Conservation (phyloP, 176 grass and related monocot genomes). For the Eleusine coracana region DNA sequence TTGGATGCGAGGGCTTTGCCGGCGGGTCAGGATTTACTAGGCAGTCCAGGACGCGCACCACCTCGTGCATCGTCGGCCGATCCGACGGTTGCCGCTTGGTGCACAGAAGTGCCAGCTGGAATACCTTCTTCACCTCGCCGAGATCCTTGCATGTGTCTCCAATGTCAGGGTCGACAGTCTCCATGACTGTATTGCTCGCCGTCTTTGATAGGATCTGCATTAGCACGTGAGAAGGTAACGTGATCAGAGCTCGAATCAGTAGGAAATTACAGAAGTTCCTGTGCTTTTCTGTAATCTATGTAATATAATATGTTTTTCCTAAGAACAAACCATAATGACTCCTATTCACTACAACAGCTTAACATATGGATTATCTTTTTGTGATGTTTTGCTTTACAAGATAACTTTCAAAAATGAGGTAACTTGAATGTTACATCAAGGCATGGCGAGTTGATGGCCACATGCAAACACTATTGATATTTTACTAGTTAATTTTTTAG, state of each 20-base stretch:
- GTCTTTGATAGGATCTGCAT: conserved; percentile 88
- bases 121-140: conserved; percentile 79
- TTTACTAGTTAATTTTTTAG: conserved; percentile 4
- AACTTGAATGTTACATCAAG: not conserved
- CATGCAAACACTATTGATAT: not conserved
- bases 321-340: not conserved
- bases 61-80: conserved; percentile 96
- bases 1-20: conserved; percentile 36
- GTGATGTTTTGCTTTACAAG: not conserved
- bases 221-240: not conserved
- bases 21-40: conserved; percentile 54
- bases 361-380: not conserved
- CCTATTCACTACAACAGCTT: not conserved
- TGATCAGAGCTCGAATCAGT: not conserved
- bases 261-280: not conserved
- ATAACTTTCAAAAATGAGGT: not conserved
- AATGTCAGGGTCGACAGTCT: conserved; percentile 77
- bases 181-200: conserved; percentile 80
- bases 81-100: conserved; percentile 80
- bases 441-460: not conserved
- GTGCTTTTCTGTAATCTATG: not conserved
- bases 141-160: conserved; percentile 77
- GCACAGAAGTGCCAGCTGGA: conserved; percentile 90
- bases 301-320: not conserved
- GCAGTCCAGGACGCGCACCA: conserved; percentile 79